Conservation (phyloP, 2,329 filamentous ascomycete genomes). For the Fusarium mundagurra region DNA sequence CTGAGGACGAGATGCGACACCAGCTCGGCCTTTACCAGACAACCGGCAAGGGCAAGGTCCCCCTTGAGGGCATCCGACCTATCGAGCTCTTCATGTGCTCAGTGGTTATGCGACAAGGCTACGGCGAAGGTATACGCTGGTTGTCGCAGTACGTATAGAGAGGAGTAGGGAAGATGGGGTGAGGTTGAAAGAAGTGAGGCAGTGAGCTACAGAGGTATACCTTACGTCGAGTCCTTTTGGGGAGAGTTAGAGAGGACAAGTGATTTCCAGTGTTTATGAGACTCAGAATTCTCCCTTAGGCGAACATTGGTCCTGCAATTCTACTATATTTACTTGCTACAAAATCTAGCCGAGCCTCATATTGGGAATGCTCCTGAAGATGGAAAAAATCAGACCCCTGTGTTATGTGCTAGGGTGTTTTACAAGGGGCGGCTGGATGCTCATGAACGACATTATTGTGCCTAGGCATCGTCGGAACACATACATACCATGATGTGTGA, state of each 20-base stretch:
- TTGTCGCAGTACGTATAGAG: conserved; percentile 90
- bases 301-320: conserved; percentile 50
- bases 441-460: conserved; percentile 10
- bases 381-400: conserved; percentile 18
- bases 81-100: conserved; percentile 99
- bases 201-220: conserved; percentile 32
- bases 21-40: conserved; percentile 95
- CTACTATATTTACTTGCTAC: conserved; percentile 35
- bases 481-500: conserved; percentile 14
- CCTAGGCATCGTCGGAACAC: neutral
- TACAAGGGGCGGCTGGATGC: conserved; percentile 15
- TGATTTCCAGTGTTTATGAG: conserved; percentile 45
- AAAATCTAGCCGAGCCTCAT: neutral
- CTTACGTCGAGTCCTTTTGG: conserved; percentile 28
- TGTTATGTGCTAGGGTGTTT: conserved; percentile 16
- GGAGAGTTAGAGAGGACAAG: conserved; percentile 26
- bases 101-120: conserved; percentile 97
- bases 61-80: conserved; percentile 88
- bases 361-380: conserved; percentile 2
- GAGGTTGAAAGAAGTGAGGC: conserved; percentile 6
- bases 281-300: conserved; percentile 50
- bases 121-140: conserved; percentile 92
- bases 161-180: conserved; percentile 14
- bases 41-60: conserved; percentile 94
- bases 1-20: conserved; percentile 93